A percentile compares a stretch with the other conserved stretches of the same genome.
These are phyloP conservation scores for Plasmodium ovale DNA, from an alignment of 169 alveolate genomes.

Conservation along the genomic window DNA sequence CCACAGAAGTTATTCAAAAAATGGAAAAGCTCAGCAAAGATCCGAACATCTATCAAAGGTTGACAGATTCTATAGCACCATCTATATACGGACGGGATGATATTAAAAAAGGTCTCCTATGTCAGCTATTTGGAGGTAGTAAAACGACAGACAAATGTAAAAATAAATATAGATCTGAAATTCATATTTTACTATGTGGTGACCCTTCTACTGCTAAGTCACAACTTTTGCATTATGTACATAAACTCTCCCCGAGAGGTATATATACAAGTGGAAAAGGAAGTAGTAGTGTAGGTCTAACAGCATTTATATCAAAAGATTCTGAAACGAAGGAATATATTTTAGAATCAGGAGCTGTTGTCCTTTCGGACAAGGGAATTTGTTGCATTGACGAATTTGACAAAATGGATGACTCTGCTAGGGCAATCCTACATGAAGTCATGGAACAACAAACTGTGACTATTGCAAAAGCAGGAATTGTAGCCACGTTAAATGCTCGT, in stretches of 20 bases:
- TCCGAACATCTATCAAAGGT: slow-evolving; percentile 93
- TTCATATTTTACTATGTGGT: slow-evolving; percentile 98
- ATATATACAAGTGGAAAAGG: slow-evolving; percentile 97
- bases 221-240: slow-evolving; percentile 96
- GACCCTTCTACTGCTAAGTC: slow-evolving; percentile 99
- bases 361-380: slow-evolving; percentile 97
- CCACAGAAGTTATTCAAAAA: slow-evolving; percentile 84
- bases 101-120: slow-evolving; percentile 94
- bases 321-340: slow-evolving; percentile 96
- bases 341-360: slow-evolving; percentile 99
- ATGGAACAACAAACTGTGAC: slow-evolving; percentile 99
- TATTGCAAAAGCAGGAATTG: slow-evolving; percentile 99
- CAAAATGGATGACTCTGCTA: slow-evolving; percentile 98
- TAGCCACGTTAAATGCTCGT: slow-evolving; percentile 94
- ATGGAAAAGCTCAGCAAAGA: slow-evolving; percentile 88
- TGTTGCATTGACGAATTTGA: slow-evolving; percentile 99
- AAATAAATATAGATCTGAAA: slow-evolving; percentile 92
- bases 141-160: slow-evolving; percentile 82
- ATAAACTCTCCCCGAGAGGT: slow-evolving; percentile 96
- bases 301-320: slow-evolving; percentile 98
- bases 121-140: slow-evolving; percentile 98
- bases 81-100: slow-evolving; percentile 97
- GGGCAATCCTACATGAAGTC: slow-evolving; percentile 98
- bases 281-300: slow-evolving; percentile 98
- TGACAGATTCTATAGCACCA: slow-evolving; percentile 97